Evolutionary conservation across 495 filamentous ascomycete genomes (phyloP).

Genomic region (Penicillium parvum): DNA sequence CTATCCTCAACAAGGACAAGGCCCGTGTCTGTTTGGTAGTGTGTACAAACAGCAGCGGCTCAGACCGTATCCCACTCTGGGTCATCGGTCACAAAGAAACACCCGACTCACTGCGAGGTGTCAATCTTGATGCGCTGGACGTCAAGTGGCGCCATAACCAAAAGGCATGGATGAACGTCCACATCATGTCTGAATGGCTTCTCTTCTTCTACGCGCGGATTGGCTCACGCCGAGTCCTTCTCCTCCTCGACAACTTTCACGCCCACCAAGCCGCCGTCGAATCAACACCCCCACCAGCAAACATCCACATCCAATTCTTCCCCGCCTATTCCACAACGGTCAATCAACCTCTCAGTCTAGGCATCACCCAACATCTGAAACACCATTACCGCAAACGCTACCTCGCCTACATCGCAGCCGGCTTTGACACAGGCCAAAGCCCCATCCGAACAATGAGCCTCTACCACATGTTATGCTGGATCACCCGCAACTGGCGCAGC

Average conservation of each 20-base stretch:
- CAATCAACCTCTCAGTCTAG: constrained; percentile 23
- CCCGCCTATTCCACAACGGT: constrained; percentile 13
- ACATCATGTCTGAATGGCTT: constrained; percentile 24
- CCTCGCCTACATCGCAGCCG: constrained; percentile 8
- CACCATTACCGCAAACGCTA: constrained; percentile 17
- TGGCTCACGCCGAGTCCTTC: constrained; percentile 16
- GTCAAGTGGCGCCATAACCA: constrained; percentile 17
- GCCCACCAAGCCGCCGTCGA: constrained; percentile 16
- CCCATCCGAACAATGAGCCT: constrained; percentile 5
- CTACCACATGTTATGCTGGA: constrained; percentile 1
- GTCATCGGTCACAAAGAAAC: constrained; percentile 20
- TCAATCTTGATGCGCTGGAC: constrained; percentile 11
- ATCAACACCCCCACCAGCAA: constrained; percentile 13
- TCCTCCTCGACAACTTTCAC: constrained; percentile 23
- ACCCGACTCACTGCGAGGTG: constrained; percentile 11
- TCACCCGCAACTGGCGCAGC: constrained; percentile 9
- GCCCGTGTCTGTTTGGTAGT: constrained; percentile 16
- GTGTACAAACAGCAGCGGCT: constrained; percentile 19
- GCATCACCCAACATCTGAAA: constrained; percentile 27
- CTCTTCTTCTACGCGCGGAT: constrained; percentile 22
- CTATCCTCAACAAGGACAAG: constrained; percentile 11
- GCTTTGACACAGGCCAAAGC: not conserved
- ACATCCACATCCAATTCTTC: constrained; percentile 20
- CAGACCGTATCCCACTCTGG: constrained; percentile 17
- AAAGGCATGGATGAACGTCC: constrained; percentile 17